Evolutionary conservation across 2,329 filamentous ascomycete genomes (phyloP).

Genomic region (Fusarium equiseti): DNA sequence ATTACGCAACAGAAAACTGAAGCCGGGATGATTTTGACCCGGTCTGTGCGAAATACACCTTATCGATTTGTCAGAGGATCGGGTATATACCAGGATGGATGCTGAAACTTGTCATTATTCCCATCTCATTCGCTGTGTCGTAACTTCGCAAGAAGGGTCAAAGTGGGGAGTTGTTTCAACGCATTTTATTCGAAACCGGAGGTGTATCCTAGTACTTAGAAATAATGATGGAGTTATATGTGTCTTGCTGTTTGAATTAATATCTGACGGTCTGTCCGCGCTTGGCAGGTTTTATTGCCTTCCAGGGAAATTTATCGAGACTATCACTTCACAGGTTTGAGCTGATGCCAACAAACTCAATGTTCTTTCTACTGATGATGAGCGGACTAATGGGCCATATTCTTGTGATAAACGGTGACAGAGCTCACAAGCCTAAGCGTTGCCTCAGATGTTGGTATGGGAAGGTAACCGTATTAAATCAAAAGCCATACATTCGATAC

Average conservation of each 20-base stretch:
- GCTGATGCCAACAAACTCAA: neutral
- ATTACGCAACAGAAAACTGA: neutral
- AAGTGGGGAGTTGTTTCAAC: neutral
- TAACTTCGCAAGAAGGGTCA: neutral
- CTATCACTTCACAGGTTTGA: neutral
- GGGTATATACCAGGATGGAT: neutral
- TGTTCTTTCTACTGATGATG: neutral
- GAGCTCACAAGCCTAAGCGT: too few species aligned
- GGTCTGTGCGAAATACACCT: neutral
- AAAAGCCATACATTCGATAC: neutral
- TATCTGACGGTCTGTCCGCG: neutral
- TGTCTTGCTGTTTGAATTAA: neutral
- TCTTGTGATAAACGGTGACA: too few species aligned
- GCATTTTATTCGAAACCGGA: accelerated
- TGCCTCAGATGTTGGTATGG: neutral
- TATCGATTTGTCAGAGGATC: neutral
- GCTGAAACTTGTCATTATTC: neutral
- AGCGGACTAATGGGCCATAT: neutral
- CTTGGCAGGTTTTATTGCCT: neutral
- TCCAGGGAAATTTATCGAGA: neutral
- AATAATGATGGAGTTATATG: neutral
- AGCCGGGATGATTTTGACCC: neutral
- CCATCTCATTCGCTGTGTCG: neutral
- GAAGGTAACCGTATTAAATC: neutral
- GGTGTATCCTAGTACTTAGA: neutral